A percentile compares a stretch with the other conserved stretches of the same genome.
phyloP scores from a whole-genome alignment of 2,329 filamentous ascomycete genomes.

The Bertia moriformis region DNA sequence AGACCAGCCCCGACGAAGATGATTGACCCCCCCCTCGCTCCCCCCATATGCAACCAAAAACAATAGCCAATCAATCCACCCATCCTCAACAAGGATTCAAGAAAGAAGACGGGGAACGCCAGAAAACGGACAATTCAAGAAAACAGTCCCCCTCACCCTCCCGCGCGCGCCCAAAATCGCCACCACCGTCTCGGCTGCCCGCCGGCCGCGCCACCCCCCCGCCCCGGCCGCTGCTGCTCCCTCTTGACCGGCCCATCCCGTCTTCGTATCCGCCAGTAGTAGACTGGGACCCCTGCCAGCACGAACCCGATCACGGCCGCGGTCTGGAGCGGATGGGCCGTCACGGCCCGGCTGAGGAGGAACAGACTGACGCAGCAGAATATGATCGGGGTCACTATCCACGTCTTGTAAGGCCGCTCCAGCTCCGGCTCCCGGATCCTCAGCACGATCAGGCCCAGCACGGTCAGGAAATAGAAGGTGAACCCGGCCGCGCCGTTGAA shows the following conservation, averaged over 20 bases:
- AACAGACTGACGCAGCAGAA: constrained; percentile 45
- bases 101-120: too few relatives aligned
- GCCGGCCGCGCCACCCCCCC: too few relatives aligned
- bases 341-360: constrained; percentile 40
- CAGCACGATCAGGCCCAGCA: constrained; percentile 40
- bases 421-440: constrained; percentile 39
- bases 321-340: constrained; percentile 7
- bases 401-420: constrained; percentile 37
- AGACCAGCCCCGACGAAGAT: too few relatives aligned
- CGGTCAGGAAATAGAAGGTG: constrained; percentile 50
- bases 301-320: not conserved
- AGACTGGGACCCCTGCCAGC: not conserved
- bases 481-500: constrained; percentile 46
- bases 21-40: too few relatives aligned
- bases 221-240: not conserved
- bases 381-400: constrained; percentile 29
- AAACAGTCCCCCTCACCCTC: not conserved
- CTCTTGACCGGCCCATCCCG: not conserved
- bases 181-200: too few relatives aligned
- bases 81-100: too few relatives aligned
- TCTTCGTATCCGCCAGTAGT: not conserved
- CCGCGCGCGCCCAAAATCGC: not conserved
- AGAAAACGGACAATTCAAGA: too few relatives aligned
- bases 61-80: too few relatives aligned
- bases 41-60: too few relatives aligned